A percentile compares a stretch with the other conserved stretches of the same genome.
phyloP scores from a whole-genome alignment of 495 filamentous ascomycete genomes.

The Cladorrhinum samala region DNA sequence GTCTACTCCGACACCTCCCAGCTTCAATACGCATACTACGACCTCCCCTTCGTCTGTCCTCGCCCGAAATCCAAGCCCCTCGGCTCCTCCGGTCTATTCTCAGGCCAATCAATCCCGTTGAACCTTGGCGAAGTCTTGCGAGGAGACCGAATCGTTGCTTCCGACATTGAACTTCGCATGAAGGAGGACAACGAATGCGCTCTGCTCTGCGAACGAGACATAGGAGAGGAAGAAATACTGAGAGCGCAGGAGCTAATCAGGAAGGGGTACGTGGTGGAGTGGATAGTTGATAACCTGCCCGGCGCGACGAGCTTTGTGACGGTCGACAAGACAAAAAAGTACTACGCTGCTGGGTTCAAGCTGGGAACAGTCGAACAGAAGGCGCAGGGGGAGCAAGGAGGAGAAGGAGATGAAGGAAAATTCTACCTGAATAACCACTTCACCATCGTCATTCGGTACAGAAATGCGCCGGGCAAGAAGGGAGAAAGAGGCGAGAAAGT shows the following conservation, averaged over 20 bases:
- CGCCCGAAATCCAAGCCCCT: conserved; percentile 60
- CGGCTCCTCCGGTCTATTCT: conserved; percentile 64
- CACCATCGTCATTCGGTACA: conserved; percentile 80
- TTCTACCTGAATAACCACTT: conserved; percentile 90
- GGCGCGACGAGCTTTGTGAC: conserved; percentile 92
- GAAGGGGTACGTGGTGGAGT: conserved; percentile 85
- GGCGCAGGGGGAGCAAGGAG: conserved; percentile 43
- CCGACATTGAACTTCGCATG: conserved; percentile 82
- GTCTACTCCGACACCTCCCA: conserved; percentile 90
- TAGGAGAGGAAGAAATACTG: conserved; percentile 61
- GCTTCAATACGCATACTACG: conserved; percentile 89
- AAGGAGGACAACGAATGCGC: conserved; percentile 70
- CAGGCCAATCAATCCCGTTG: conserved; percentile 74
- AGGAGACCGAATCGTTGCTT: conserved; percentile 83
- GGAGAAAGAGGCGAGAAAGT: conserved; percentile 72
- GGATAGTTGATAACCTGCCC: conserved; percentile 94
- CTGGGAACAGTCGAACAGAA: conserved; percentile 64
- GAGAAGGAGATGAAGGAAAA: neutral
- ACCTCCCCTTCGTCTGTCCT: conserved; percentile 87
- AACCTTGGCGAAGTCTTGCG: conserved; percentile 92
- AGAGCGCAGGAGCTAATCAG: conserved; percentile 68
- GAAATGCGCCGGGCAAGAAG: conserved; percentile 60
- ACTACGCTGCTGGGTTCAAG: conserved; percentile 95
- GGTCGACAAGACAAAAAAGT: conserved; percentile 79
- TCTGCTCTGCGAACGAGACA: conserved; percentile 64